Conservation (phyloP, 305 asterid genomes). For the Andrographis paniculata region DNA sequence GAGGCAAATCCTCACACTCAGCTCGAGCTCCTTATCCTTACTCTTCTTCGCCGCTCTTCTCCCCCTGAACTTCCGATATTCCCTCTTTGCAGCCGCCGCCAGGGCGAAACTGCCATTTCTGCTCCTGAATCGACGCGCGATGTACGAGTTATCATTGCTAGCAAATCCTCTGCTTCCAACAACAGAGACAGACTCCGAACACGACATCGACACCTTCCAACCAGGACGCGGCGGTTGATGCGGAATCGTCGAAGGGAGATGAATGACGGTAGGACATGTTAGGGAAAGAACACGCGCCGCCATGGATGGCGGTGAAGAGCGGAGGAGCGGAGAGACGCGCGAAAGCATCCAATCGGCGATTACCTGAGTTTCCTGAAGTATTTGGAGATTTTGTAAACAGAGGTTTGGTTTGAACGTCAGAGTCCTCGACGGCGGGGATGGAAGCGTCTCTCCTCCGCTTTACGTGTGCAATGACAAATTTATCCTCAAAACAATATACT, state of each 20-base stretch:
- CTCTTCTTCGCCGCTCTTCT: conserved; percentile 41
- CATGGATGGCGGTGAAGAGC: conserved; percentile 35
- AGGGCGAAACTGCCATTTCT: conserved; percentile 21
- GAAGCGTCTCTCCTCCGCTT: no score
- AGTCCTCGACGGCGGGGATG: no score
- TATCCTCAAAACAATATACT: no score
- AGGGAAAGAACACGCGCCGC: conserved; percentile 64
- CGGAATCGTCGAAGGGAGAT: conserved; percentile 24
- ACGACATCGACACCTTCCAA: conserved; percentile 20
- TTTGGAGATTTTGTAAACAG: no score
- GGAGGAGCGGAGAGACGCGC: conserved; percentile 24
- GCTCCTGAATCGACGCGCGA: conserved; percentile 31
- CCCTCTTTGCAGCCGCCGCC: conserved; percentile 59
- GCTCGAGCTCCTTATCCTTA: conserved; percentile 67
- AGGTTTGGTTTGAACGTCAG: no score
- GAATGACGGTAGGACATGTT: conserved; percentile 25
- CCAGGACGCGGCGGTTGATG: conserved; percentile 18
- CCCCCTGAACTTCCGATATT: conserved; percentile 48
- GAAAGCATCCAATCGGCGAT: not conserved
- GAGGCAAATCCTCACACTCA: conserved; percentile 68
- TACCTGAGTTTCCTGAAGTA: not conserved
- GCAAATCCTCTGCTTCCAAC: conserved; percentile 23
- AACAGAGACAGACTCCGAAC: conserved; percentile 19
- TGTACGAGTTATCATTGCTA: conserved; percentile 18
- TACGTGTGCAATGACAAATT: no score